Percentiles rank a stretch among this genome's conserved stretches.
Evolutionary conservation across 2,329 filamentous ascomycete genomes (phyloP).

Genomic region (Xylariaceae sp.): DNA sequence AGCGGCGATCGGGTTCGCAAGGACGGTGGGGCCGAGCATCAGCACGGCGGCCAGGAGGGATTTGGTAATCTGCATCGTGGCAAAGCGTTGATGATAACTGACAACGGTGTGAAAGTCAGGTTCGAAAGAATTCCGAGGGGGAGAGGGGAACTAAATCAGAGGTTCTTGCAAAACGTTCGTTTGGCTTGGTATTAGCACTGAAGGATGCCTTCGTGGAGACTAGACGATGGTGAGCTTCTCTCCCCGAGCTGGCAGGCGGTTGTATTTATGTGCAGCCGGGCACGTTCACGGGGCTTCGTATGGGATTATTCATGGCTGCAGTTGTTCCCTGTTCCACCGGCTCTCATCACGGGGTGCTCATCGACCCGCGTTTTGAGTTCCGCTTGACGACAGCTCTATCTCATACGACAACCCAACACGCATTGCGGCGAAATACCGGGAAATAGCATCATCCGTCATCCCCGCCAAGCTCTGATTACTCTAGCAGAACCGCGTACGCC

Average conservation of each 20-base stretch:
- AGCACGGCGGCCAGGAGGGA: slow-evolving; percentile 26
- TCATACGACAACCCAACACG: slow-evolving; percentile 4
- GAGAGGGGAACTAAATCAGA: neutral
- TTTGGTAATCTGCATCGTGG: slow-evolving; percentile 27
- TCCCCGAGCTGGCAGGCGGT: neutral
- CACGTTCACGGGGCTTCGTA: too few species aligned
- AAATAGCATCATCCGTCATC: slow-evolving; percentile 16
- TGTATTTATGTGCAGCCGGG: slow-evolving; percentile 4
- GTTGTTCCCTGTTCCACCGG: neutral
- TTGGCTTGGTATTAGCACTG: neutral
- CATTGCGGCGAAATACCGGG: neutral
- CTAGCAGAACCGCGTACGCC: neutral
- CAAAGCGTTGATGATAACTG: neutral
- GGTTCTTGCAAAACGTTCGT: neutral
- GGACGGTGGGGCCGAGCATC: slow-evolving; percentile 21
- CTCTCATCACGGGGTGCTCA: neutral
- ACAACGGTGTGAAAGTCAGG: neutral
- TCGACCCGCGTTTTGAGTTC: slow-evolving; percentile 11
- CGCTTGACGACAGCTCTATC: slow-evolving; percentile 18
- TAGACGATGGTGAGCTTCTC: too few species aligned
- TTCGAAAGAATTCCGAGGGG: neutral
- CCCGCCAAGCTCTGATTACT: neutral
- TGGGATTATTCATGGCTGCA: neutral
- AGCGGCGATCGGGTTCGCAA: slow-evolving; percentile 22
- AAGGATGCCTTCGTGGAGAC: slow-evolving; percentile 1